Base-by-base conservation (phyloP, 2,329 filamentous ascomycete species). In the Cladosporium sphaerospermum region DNA sequence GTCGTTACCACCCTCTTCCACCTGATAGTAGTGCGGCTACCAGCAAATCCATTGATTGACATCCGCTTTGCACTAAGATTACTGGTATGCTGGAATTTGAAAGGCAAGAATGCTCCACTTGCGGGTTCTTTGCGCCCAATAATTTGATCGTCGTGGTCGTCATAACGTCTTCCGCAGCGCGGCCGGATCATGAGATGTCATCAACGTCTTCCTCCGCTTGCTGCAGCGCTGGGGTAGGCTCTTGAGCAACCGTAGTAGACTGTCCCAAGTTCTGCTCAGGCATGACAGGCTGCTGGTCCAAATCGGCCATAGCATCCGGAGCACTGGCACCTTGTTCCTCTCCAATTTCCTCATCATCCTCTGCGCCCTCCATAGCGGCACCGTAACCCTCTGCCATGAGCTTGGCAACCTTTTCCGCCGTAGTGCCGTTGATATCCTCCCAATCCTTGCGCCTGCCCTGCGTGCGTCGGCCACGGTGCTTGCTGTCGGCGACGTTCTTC, bases 401-500 rank as follows among this genome's bases (percentile, higher is more conserved):
- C 36, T 52, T 55, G 9, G 36, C 44, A 14, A 49, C 37, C 39
- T 44, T 54, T 14, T 47, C 55, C 9, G 51, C 56, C 33, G 56
- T 45, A 54, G 63, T 62, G 19, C 59, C 62, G 45, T 70, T 69
- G 53, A 69, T 44, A 23, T 65, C 62, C 19, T 69, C 66, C 67
- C 67, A 69, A 23, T 61, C 61, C 37, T 54, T 59, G 36, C 55
- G 49, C 42, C 64, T 55, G 10, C 50, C 55, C 51, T 64, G 59
- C 9, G 81, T 70, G 37, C 62, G 70, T 62, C 74, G 78, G 33
- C 69, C 74, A 54, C 73, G 75, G 9, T 64, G 68, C 42, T 76
- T 58, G 58, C 79, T 81, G 61, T 78, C 79, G 16, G 71, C 69
- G 32, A 78, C 70, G 64, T 83, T 84, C 40, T 73, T 74, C 65